Base-by-base conservation (phyloP, 1,284 basidiomycete genomes). In the Austropuccinia psidii region DNA sequence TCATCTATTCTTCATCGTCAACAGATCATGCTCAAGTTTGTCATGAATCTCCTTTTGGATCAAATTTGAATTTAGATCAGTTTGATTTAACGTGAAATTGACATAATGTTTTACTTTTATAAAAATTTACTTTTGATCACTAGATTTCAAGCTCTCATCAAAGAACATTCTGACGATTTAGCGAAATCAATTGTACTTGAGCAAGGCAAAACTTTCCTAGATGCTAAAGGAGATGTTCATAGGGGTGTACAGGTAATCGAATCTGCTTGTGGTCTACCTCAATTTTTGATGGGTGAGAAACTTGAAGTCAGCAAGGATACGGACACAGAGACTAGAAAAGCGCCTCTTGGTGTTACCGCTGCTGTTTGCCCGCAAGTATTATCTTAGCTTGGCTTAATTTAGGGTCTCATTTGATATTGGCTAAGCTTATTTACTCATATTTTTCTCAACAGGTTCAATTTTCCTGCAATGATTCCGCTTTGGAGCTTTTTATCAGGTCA, bases 201-300 rank as follows among this genome's bases (percentile, higher is more conserved):
- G 72, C 79, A 81, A 74, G 79, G 79, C 55, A 80, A 80, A 77
- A 82, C 81, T 0, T 81, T 81, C 62, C 76, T 81, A 86, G 94
- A 97, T 83, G 94, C 94, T 0, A 91, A 92, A 76, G 94, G 94
- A 0, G 95, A 98, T 81, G 86, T 98, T 47, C 86, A 93, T 13
- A 90, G 95, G 52, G 94, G 94, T 64, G 84, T 98, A 47, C 91
- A 97, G 81, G 95, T 98, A 8, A 93, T 96, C 33, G 95, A 98
- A 80, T 87, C 88, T 15, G 90, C 93, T 27, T 87, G 88, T 65
- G 88, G 87, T 37, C 88, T 93, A 77, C 92, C 95, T 0, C 88
- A 88, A 0, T 89, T 87, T 15, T 82, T 98, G 27, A 84, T 96
- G 62, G 94, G 92, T 2, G 90, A 96, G 76, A 92, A 93, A 79